A percentile compares a stretch with the other conserved stretches of the same genome.
These are phyloP conservation scores for Kwoniella bestiolae DNA, from an alignment of 768 basidiomycete genomes.

Conservation along the genomic window DNA sequence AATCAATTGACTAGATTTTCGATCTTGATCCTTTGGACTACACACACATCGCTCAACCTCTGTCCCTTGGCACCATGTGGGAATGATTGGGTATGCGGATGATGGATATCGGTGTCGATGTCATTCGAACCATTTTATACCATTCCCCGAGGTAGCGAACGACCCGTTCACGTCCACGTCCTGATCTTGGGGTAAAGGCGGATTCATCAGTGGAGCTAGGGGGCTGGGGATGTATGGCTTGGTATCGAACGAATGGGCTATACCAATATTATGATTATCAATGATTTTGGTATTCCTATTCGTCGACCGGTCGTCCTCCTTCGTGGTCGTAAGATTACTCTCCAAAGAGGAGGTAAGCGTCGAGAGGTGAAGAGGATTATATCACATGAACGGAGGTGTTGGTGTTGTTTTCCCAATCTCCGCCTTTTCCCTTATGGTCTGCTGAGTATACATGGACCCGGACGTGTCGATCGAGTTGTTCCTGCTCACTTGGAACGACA, in stretches of 20 bases:
- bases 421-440: neutral
- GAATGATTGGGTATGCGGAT: too few relatives aligned
- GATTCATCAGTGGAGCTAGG: neutral
- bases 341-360: neutral
- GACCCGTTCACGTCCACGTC: neutral
- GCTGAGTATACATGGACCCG: neutral
- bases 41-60: too few relatives aligned
- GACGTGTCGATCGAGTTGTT: neutral
- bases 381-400: neutral
- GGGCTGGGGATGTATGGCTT: neutral
- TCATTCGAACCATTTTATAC: slow-evolving; percentile 17
- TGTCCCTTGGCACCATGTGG: too few relatives aligned
- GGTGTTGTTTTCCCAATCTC: neutral
- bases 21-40: too few relatives aligned
- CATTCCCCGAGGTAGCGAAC: neutral
- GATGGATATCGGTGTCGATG: too few relatives aligned
- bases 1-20: too few relatives aligned
- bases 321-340: too few relatives aligned
- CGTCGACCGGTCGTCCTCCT: neutral
- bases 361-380: neutral
- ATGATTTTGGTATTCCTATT: neutral
- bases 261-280: neutral
- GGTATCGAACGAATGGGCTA: neutral
- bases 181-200: neutral
- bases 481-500: neutral